Evolutionary conservation across 106 monocot species (phyloP).

Genomic region (Dendrobium chrysotoxum): DNA sequence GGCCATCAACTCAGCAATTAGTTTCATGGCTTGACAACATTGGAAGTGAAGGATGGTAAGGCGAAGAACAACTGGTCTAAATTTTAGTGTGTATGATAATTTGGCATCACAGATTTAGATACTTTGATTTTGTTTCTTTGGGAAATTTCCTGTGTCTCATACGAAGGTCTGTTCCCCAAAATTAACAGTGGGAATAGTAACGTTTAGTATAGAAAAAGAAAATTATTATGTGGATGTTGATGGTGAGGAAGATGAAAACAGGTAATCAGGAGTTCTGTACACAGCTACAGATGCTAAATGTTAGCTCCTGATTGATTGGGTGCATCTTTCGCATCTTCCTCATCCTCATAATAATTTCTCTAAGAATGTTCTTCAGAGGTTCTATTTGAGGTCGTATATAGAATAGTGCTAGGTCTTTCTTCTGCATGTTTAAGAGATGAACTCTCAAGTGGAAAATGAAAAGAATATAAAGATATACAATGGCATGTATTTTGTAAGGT

Average conservation of each 20-base stretch:
- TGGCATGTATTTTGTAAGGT: neutral
- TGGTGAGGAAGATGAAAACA: too few species aligned
- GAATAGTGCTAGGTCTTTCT: neutral
- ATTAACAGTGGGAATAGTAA: too few species aligned
- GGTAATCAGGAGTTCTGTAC: too few species aligned
- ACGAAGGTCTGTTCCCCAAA: too few species aligned
- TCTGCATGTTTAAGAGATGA: neutral
- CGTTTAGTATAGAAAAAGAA: too few species aligned
- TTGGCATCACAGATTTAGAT: neutral
- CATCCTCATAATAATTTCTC: too few species aligned
- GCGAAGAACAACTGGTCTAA: too few species aligned
- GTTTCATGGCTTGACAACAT: constrained; percentile 19
- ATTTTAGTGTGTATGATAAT: neutral
- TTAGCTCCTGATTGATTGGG: too few species aligned
- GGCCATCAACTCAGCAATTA: constrained; percentile 20
- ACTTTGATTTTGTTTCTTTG: neutral
- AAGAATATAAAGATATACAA: neutral
- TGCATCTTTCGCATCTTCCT: too few species aligned
- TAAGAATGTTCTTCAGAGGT: neutral
- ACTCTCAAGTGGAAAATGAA: neutral
- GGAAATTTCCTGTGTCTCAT: neutral
- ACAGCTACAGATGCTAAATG: too few species aligned
- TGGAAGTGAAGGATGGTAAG: neutral
- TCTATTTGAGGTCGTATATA: neutral
- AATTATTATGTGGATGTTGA: too few species aligned